These are phyloP conservation scores for Phialophora macrospora DNA, from an alignment of 2,329 filamentous ascomycete genomes.

Conservation along the genomic window DNA sequence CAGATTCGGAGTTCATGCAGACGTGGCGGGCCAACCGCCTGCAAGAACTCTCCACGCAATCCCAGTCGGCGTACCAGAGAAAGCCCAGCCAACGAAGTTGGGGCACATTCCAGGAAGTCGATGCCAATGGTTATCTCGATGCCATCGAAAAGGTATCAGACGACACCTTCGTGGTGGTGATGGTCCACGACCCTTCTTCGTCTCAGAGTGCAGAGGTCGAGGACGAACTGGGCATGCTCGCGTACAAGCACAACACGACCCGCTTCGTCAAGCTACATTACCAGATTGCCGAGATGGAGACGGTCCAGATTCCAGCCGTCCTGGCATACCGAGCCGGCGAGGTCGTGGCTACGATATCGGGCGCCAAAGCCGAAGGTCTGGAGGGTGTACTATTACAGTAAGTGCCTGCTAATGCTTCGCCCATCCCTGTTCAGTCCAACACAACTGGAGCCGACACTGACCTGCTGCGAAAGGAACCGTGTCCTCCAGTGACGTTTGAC, in stretches of 20 bases:
- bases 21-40: slow-evolving; percentile 83
- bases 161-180: slow-evolving; percentile 86
- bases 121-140: slow-evolving; percentile 91
- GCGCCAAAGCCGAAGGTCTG: slow-evolving; percentile 65
- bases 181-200: slow-evolving; percentile 88
- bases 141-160: slow-evolving; percentile 86
- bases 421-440: neutral
- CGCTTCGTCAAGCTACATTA: slow-evolving; percentile 92
- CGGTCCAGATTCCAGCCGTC: slow-evolving; percentile 82
- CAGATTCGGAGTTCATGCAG: slow-evolving; percentile 63
- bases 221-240: slow-evolving; percentile 74
- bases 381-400: slow-evolving; percentile 57
- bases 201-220: slow-evolving; percentile 79
- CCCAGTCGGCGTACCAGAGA: slow-evolving; percentile 50
- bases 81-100: slow-evolving; percentile 72
- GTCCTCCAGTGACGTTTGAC: neutral
- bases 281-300: slow-evolving; percentile 91
- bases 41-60: slow-evolving; percentile 72
- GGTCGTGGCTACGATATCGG: slow-evolving; percentile 86
- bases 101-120: slow-evolving; percentile 79
- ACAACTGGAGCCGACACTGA: neutral
- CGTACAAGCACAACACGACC: slow-evolving; percentile 69
- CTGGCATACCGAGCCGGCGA: slow-evolving; percentile 89
- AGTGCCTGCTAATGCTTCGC: slow-evolving; percentile 4
- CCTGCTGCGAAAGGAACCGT: neutral